Evolutionary conservation across 2,329 filamentous ascomycete genomes (phyloP).

Genomic region (Calonectria ilicicola): DNA sequence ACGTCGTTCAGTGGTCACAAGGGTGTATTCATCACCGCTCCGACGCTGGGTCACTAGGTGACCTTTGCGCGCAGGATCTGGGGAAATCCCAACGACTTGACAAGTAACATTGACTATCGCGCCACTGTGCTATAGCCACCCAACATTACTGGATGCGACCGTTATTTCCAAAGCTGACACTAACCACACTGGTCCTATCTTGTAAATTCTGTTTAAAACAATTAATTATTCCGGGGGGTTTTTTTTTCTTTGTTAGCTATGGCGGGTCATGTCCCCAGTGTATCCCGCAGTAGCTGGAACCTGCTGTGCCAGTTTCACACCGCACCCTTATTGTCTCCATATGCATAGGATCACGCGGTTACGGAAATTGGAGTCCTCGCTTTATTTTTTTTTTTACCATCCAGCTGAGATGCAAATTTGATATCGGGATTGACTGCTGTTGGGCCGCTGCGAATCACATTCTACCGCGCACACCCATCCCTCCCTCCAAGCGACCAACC

Average conservation of each 20-base stretch:
- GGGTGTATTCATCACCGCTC: conserved; percentile 19
- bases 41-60: conserved; percentile 21
- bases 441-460: conserved; percentile 14
- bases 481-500: neutral
- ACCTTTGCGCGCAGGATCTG: conserved; percentile 24
- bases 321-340: conserved; percentile 3
- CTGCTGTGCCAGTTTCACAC: neutral
- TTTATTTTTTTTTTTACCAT: conserved; percentile 13
- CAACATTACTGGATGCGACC: neutral
- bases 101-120: conserved; percentile 11
- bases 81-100: conserved; percentile 11
- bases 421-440: conserved; percentile 11
- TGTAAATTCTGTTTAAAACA: neutral
- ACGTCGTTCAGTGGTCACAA: conserved; percentile 38
- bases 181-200: neutral
- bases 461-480: neutral
- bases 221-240: neutral
- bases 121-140: conserved; percentile 11
- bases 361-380: neutral
- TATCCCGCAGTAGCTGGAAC: neutral
- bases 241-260: neutral
- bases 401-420: conserved; percentile 5
- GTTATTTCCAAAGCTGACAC: neutral
- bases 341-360: conserved; percentile 12
- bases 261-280: neutral